Conservation (phyloP, 495 filamentous ascomycete genomes). For the Xylaria scruposa region DNA sequence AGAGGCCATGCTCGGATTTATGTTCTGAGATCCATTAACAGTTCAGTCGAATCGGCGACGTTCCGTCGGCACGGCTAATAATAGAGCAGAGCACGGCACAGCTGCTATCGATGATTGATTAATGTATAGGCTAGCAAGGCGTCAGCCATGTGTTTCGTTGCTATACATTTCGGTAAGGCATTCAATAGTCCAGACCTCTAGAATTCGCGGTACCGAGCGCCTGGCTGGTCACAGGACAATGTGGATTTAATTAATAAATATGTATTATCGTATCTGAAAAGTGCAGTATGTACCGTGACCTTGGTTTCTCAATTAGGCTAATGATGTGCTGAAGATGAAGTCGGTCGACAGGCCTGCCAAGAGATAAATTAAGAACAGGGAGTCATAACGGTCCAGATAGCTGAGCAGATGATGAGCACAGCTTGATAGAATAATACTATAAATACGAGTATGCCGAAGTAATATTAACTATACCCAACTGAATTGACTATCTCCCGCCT, state of each 20-base stretch:
- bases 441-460: not conserved
- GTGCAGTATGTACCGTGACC: not conserved
- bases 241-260: not conserved
- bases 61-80: constrained; percentile 4
- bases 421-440: not conserved
- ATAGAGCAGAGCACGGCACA: not conserved
- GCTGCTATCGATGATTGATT: not conserved
- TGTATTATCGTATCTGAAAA: not conserved
- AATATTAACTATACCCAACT: not conserved
- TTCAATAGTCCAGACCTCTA: not conserved
- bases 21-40: not conserved
- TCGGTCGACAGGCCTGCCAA: not conserved
- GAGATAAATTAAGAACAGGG: not conserved
- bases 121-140: not conserved
- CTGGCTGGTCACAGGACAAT: not conserved
- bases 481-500: not conserved
- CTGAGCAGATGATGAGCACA: not conserved
- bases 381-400: not conserved
- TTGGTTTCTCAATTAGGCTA: constrained; percentile 19
- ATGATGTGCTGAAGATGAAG: constrained; percentile 10
- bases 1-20: not conserved
- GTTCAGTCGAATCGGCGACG: not conserved
- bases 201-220: constrained; percentile 10
- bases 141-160: not conserved
- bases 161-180: not conserved